Base-by-base conservation (phyloP, 495 filamentous ascomycete species). In the Neurospora sp. region DNA sequence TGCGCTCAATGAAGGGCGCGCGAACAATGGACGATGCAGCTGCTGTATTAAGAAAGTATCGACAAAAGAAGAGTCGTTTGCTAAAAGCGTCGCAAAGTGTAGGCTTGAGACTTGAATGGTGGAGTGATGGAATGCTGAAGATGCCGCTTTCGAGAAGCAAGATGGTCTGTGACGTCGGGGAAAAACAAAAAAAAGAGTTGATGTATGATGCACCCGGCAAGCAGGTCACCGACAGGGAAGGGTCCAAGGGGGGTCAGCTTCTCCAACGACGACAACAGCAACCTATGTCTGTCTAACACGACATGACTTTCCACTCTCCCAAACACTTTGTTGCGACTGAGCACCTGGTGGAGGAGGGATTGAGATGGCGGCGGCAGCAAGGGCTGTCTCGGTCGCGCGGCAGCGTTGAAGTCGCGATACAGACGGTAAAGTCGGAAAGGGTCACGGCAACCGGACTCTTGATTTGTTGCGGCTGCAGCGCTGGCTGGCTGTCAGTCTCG, bases 11-110 rank as follows among this genome's bases (percentile, higher is more conserved):
- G 72, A 66, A 44, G 42, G 66, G 70, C 39, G 39, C 71, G 69
- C 40, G 73, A 78, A 78, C 72, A 73, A 79, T 79, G 75, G 79
- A 78, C 74, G 78, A 79, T 79, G 79, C 76, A 73, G 72, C 78
- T 80, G 79, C 70, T 81, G 75, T 39, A 81, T 81, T 78, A 79
- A 78, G 54, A 72, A 71, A 74, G 70, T 75, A 74, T 75, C 76
- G 72, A 48, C 71, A 54, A 72, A 73, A 46, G 69, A 44, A 31
- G 40, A 39, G 37, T 48, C 18, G 70, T 40, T 59, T n/a, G 71
- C 74, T 70, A 42, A 46, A 69, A 48, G 12, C 42, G 72, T 40
- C 75, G 75, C 66, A 77, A 74, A 74, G 72, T 74, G 41, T 38
- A 23, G 48, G 14, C 23, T 27, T 59, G 48, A 59, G 48, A 27